Base-by-base conservation (phyloP, 2,329 filamentous ascomycete genomes). In the Phyllosticta citrichinensis region DNA sequence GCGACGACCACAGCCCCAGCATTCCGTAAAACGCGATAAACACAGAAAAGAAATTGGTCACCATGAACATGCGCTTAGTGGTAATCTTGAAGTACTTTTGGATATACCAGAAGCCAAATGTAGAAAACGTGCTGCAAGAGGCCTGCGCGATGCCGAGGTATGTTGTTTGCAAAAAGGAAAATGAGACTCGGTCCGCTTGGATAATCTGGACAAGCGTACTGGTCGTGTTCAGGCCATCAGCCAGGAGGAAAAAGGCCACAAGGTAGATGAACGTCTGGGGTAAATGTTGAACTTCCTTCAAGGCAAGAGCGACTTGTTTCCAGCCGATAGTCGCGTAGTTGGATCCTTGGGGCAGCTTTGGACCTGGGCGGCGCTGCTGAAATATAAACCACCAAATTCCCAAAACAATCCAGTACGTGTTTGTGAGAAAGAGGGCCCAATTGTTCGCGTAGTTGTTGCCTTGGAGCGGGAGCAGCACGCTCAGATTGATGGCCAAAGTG, bases 11-110 rank as follows among this genome's bases (percentile, higher is more conserved):
- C 60, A 82, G 81, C 1, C 81, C 81, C 47, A 84, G 78, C 79
- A 83, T 82, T 40, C 81, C 81, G 81, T 81, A 84, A 57, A 74
- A 78, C 63, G 83, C 81, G 0, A 87, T 78, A 0, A 87, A 64
- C 2, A 86, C 71, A 40, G 22, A 27, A 56, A 62, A 58, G 19
- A 53, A 25, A 64, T 84, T 84, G 61, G 87, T 79, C 9, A 77
- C 74, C 67, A 86, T 85, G 75, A 88, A 87, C 85, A 88, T 88
- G 17, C 80, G 81, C 70, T 88, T 88, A 1, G 84, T 86, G 52
- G 78, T 77, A 3, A 88, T 75, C 1, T 77, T 70, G 68, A 79
- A 85, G n/a, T 77, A 77, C 63, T 81, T 80, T 68, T 88, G 86
- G 11, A 85, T 74, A 57, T 74, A 74, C 81, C 83, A 88, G 67